Evolutionary conservation across 495 filamentous ascomycete species (phyloP), one percentile per base, ranked within the genome.

Genomic region (Rostrohypoxylon terebratum): DNA sequence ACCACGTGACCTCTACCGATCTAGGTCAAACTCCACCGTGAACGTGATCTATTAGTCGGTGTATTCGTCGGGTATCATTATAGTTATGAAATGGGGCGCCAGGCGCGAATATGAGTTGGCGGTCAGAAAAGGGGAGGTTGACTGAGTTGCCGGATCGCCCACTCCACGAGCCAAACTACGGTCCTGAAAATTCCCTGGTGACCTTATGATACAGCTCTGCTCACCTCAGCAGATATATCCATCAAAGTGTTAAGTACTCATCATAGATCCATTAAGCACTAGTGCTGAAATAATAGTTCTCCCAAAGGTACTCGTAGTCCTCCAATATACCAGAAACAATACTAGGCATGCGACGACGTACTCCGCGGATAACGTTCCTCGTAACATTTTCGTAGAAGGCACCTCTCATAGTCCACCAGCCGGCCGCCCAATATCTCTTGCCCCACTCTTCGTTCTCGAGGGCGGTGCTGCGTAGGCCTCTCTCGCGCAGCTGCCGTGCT

Each of bases 301-400:
- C 95, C 96, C 96, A 99, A 14, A 99, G 84, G 76, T 96, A 98
- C 77, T 96, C 93, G 74, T 98, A 98, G 77, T 99, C 96, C 78
- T 97, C 94, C 62, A 98, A 75, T 21, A 99, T 87, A 59, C 90
- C 94, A 0, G 88, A 89, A 14, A 98, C 83, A 72, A 98, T 81
- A 72, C 91, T 90, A 58, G 96, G 86, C 76, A 97, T 81, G 51
- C 91, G 90, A 47, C 86, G 86, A 72, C 89, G 90, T 74, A 98
- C 87, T 74, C 88, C 92, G 25, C 77, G 80, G 2, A 92, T 90
- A 80, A 91, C 87, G 6, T 84, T 91, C 90, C 93, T 94, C 34
- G 94, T 97, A 58, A 97, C 84, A 75, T 95, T 93, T 79, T 98
- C 92, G 81, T 98, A 99, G 73, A 98, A 97, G 7, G 95, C 95